These are phyloP conservation scores for Lachancea fermentati DNA, from an alignment of 805 yeast species.

Conservation along the genomic window DNA sequence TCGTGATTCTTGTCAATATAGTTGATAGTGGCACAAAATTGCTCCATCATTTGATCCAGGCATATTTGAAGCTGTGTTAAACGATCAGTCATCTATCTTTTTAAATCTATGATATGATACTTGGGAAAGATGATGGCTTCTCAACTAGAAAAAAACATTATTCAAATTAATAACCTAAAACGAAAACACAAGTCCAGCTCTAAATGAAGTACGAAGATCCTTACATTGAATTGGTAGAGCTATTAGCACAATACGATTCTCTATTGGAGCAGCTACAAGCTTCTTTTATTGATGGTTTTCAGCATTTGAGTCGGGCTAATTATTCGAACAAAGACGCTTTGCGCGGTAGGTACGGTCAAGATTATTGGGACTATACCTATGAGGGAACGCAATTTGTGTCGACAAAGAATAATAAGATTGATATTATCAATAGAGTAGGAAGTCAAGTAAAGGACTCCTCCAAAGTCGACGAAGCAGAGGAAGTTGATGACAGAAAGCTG, in stretches of 20 bases:
- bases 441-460: background rate
- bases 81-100: slow-evolving; percentile 64
- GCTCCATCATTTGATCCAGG: slow-evolving; percentile 72
- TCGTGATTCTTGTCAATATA: slow-evolving; percentile 76
- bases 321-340: slow-evolving; percentile 29
- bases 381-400: slow-evolving; percentile 19
- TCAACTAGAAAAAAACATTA: background rate
- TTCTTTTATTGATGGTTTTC: slow-evolving; percentile 22
- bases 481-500: slow-evolving; percentile 4
- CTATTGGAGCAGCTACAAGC: slow-evolving; percentile 26
- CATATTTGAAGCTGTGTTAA: slow-evolving; percentile 86
- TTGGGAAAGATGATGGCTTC: too few species aligned
- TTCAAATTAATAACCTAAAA: background rate
- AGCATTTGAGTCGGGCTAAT: slow-evolving; percentile 28
- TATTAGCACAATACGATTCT: slow-evolving; percentile 21
- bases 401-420: slow-evolving; percentile 2
- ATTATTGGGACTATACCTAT: slow-evolving; percentile 29
- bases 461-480: slow-evolving; percentile 1
- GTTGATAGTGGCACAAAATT: slow-evolving; percentile 70
- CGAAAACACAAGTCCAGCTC: background rate
- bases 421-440: background rate
- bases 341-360: slow-evolving; percentile 29
- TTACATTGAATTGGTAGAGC: slow-evolving; percentile 14
- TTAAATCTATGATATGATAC: background rate
- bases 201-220: slow-evolving; percentile 3